phyloP scores from a whole-genome alignment of 176 grass and related monocot species.

The Aegilops longissima region DNA sequence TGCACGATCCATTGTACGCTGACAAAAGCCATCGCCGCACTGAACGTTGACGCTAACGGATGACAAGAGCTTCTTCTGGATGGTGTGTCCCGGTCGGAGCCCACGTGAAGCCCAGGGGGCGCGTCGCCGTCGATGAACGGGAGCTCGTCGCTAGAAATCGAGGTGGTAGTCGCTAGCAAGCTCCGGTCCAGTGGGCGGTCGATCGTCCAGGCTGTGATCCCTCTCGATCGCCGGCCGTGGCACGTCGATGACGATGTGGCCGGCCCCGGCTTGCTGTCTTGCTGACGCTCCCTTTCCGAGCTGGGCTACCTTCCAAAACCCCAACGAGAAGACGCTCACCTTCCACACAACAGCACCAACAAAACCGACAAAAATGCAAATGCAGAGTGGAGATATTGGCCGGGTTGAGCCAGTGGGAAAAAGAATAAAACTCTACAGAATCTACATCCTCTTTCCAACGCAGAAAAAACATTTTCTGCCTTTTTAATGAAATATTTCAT shows the following conservation, averaged over 20 bases:
- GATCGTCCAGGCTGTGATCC: neutral
- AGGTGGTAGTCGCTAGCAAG: neutral
- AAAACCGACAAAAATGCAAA: neutral
- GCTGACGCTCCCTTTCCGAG: neutral
- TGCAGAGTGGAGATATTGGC: neutral
- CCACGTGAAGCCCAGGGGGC: constrained; percentile 34
- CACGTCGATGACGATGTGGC: neutral
- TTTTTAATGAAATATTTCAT: too few species aligned
- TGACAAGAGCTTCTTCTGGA: neutral
- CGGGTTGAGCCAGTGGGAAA: neutral
- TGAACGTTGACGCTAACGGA: neutral
- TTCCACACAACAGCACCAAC: neutral
- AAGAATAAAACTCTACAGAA: neutral
- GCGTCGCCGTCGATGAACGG: constrained; percentile 34
- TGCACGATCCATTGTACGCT: neutral
- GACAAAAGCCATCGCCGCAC: neutral
- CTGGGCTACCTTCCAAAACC: neutral
- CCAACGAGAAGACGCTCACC: neutral
- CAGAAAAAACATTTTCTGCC: too few species aligned
- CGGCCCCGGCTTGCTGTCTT: neutral
- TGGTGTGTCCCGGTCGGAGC: constrained; percentile 18
- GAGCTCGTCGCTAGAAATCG: neutral
- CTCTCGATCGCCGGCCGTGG: neutral
- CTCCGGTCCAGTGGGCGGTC: neutral
- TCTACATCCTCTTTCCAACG: too few species aligned